A percentile compares a stretch with the other conserved stretches of the same genome.
phyloP scores from a whole-genome alignment of 805 yeast species.

The Ogataea pilisensis region DNA sequence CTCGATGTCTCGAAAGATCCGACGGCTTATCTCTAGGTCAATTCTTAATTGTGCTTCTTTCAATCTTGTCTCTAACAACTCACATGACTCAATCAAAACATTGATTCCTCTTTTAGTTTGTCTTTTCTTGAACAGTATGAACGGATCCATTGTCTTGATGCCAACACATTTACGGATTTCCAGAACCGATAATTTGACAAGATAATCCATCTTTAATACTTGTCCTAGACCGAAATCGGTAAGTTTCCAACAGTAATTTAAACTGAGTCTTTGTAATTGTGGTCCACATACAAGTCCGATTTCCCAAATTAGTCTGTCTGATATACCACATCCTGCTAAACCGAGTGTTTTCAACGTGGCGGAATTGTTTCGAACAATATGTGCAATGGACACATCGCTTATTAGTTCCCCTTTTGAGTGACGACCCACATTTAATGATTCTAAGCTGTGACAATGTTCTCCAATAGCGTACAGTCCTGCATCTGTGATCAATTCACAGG shows the following conservation, averaged over 20 bases:
- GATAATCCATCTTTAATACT: conserved; percentile 40
- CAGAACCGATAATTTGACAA: conserved; percentile 62
- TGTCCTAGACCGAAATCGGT: conserved; percentile 28
- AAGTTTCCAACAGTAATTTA: conserved; percentile 61
- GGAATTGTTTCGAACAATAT: conserved; percentile 51
- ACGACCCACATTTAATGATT: conserved; percentile 73
- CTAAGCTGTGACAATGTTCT: conserved; percentile 50
- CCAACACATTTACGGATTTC: conserved; percentile 65
- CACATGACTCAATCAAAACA: conserved; percentile 77
- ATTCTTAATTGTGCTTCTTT: conserved; percentile 55
- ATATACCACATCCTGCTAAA: conserved; percentile 79
- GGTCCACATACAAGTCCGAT: conserved; percentile 48
- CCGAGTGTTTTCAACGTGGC: conserved; percentile 63
- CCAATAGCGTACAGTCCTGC: conserved; percentile 69
- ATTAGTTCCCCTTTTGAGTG: conserved; percentile 62
- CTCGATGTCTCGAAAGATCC: conserved; percentile 58
- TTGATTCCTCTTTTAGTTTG: conserved; percentile 41
- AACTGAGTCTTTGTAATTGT: conserved; percentile 58
- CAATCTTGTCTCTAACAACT: conserved; percentile 55
- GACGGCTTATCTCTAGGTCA: conserved; percentile 51
- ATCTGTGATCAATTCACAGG: conserved; percentile 77
- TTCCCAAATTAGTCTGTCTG: conserved; percentile 80
- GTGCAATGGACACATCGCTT: conserved; percentile 64
- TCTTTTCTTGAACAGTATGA: conserved; percentile 63
- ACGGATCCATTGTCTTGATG: conserved; percentile 55